These are phyloP conservation scores for Didymella pomorum DNA, from an alignment of 2,329 filamentous ascomycete species.

Conservation along the genomic window DNA sequence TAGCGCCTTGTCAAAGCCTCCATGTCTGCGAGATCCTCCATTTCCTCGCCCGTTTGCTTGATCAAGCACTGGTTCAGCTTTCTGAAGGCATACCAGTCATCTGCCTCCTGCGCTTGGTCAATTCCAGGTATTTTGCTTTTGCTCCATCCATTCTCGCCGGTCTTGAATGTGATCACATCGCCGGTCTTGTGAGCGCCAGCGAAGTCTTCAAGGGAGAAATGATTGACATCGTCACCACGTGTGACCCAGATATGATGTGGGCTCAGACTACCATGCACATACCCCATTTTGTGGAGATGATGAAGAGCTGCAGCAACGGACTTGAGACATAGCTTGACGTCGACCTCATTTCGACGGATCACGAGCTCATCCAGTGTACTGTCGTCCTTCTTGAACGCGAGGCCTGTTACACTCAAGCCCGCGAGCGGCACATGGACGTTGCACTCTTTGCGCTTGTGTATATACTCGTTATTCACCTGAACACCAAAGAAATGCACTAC, in stretches of 20 bases:
- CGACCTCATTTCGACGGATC: background rate
- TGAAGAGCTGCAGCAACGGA: constrained; percentile 1
- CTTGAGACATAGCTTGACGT: constrained; percentile 4
- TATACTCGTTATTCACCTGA: constrained; percentile 1
- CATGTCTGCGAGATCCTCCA: background rate
- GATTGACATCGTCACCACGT: background rate
- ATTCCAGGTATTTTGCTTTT: background rate
- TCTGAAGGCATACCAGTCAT: constrained; percentile 4
- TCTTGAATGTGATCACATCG: background rate
- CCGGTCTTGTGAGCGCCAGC: background rate
- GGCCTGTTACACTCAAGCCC: constrained; percentile 1
- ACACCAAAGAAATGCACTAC: constrained; percentile 2
- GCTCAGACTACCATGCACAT: constrained; percentile 1
- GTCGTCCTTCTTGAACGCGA: constrained; percentile 12
- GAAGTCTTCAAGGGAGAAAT: background rate
- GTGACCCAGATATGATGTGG: constrained; percentile 3
- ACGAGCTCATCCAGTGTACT: constrained; percentile 14
- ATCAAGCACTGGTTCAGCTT: constrained; percentile 1
- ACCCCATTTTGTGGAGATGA: background rate
- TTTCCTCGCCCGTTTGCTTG: background rate
- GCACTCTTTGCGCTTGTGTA: background rate
- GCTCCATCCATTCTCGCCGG: background rate
- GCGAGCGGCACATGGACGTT: background rate
- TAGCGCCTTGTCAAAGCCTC: background rate
- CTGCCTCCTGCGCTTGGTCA: background rate